Base-by-base conservation (phyloP, 495 filamentous ascomycete genomes). In the Penicillium bialowiezense region DNA sequence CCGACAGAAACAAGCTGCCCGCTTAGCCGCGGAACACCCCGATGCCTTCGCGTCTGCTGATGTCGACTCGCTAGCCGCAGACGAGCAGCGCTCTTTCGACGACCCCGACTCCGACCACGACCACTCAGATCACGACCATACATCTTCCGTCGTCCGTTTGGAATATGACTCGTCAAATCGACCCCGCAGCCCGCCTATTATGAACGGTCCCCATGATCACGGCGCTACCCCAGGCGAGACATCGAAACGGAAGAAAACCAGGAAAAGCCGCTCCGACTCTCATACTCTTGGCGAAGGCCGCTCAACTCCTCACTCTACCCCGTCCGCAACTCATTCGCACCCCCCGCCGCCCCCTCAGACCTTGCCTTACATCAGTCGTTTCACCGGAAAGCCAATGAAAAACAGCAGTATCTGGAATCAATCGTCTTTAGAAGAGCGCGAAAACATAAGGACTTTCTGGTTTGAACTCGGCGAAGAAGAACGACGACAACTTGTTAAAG, bases 401-500 rank as follows among this genome's bases (percentile, higher is more conserved):
- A 89, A 93, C 55, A 89, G 87, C 65, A 71, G 63, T 33, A 96
- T 98, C 66, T 99, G 93, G 93, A 96, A 97, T 60, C 97, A 91
- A 5, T 91, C 88, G 26, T 91, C 86, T 5, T 79, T 86, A 47
- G 90, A 97, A 65, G 93, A 99, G 67, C 85, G 93, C 12, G 90
- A 97, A 65, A 86, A 93, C 52, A 99, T 99, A 63, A 95, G 96
- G 60, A 89, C 95, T 47, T 99, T 97, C 70, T 99, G 93, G 93
- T 78, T 99, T 28, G 91, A 90, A n/a, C 70, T 99, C 20, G 89
- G 90, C 48, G 95, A 99, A 65, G 87, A 91, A 36, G 92, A 99
- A 50, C 84, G 93, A 42, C 89, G 92, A 52, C 90, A 89, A 4
- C 74, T 99, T 32, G 91, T 99, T 53, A 96, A 96, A 67, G 91